Evolutionary conservation across 2,329 filamentous ascomycete species (phyloP), one percentile per base, ranked within the genome.

Genomic region (Juglanconis juglandina): DNA sequence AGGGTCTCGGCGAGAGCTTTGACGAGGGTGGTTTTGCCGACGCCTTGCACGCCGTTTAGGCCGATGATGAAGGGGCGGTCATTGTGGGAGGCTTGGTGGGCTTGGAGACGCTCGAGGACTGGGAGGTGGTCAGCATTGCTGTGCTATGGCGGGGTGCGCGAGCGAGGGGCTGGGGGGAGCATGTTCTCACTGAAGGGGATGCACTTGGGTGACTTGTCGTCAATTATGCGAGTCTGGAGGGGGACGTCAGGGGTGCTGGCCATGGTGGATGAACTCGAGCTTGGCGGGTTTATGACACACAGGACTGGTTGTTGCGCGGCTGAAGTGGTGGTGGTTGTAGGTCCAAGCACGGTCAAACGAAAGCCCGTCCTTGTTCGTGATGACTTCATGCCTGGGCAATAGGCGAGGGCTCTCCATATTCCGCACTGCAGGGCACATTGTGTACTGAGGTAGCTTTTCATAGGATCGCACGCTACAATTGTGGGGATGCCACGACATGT

Each of bases 21-120:
- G 42, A 93, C 92, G 68, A 96, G 83, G 11, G 93, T 96, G 3
- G 93, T 96, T 78, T 98, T 97, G 66, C 94, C 94, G 42, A 91
- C 89, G 63, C 94, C 94, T 76, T 97, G 94, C 34, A 96, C 86
- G 63, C 93, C 94, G 68, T 96, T 96, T 68, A 98, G 83, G 51
- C 92, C 94, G 64, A 97, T 82, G 72, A 96, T 86, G 73, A 96
- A 90, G 34, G 92, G 92, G 24, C 81, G 82, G 48, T 10, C 32
- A 34, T 30, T 35, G 51, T 42, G 60, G 44, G 53, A 57, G 24
- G 35, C 51, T 33, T 48, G 52, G 56, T 70, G 60, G 63, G 72
- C 64, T 61, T 79, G 71, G 59, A 91, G 77, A 50, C 81, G 83
- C 44, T 83, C 76, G 41, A 90, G 80, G 63, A 92, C 61, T 63